Evolutionary conservation across 495 filamentous ascomycete species (phyloP).

Genomic region (Elasticomyces elasticus): DNA sequence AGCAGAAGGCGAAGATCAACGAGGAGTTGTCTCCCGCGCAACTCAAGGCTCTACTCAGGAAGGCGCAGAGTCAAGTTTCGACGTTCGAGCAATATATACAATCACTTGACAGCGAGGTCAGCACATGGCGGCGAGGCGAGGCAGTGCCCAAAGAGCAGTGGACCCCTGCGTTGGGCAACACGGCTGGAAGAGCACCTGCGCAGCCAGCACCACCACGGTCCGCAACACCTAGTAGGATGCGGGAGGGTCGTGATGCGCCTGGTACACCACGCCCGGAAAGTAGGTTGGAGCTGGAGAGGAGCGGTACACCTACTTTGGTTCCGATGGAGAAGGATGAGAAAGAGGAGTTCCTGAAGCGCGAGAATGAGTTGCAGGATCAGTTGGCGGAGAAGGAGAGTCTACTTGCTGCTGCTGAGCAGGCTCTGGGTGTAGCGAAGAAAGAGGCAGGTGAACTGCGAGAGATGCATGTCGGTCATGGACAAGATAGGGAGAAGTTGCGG

Average conservation of each 20-base stretch:
- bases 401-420: conserved; percentile 64
- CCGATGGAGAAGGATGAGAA: conserved; percentile 91
- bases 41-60: conserved; percentile 81
- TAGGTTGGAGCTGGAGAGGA: conserved; percentile 71
- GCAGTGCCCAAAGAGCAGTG: conserved; percentile 78
- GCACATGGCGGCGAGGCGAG: conserved; percentile 78
- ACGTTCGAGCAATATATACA: conserved; percentile 79
- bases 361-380: conserved; percentile 96
- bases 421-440: conserved; percentile 67
- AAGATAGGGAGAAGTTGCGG: conserved; percentile 75
- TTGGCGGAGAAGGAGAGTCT: conserved; percentile 83
- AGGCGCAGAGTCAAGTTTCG: conserved; percentile 80
- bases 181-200: conserved; percentile 45
- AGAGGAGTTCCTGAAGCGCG: conserved; percentile 87
- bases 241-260: conserved; percentile 52
- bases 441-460: conserved; percentile 76
- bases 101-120: conserved; percentile 75
- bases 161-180: conserved; percentile 54
- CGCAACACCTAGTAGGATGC: conserved; percentile 72
- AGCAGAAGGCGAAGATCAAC: conserved; percentile 99
- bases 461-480: conserved; percentile 64
- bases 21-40: conserved; percentile 91
- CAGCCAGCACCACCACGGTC: conserved; percentile 51
- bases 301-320: conserved; percentile 76
- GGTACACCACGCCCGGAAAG: conserved; percentile 56